A percentile compares a stretch with the other conserved stretches of the same genome.
Evolutionary conservation across 1,284 basidiomycete species (phyloP).

Genomic region (Amylostereum areolatum): DNA sequence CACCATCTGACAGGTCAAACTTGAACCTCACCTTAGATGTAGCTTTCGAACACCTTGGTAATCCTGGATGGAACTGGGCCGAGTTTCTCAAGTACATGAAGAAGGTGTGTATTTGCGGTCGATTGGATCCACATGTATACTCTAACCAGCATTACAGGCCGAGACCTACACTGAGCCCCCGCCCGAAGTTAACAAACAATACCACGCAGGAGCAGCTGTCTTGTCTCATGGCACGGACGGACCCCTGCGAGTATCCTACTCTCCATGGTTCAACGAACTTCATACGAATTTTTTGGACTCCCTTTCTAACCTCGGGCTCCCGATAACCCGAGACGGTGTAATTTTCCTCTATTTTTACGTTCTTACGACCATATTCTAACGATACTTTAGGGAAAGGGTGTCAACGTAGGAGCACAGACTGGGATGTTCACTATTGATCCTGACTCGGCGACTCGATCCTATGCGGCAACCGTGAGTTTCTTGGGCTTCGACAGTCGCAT

Average conservation of each 20-base stretch:
- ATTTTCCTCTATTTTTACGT: not conserved
- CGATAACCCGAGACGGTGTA: conserved; percentile 1
- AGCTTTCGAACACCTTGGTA: conserved; percentile 10
- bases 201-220: not conserved
- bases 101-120: not conserved
- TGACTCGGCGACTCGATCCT: conserved; percentile 1
- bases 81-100: conserved; percentile 5
- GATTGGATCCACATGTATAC: not conserved
- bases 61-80: conserved; percentile 12
- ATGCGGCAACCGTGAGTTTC: conserved; percentile 5
- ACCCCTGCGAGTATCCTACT: conserved; percentile 2
- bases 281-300: conserved; percentile 1
- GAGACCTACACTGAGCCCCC: conserved; percentile 1
- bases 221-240: conserved; percentile 3
- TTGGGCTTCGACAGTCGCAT: not conserved
- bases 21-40: not conserved
- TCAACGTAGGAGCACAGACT: not conserved
- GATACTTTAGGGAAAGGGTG: not conserved
- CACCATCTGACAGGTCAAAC: not conserved
- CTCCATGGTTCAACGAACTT: not conserved
- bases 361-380: not conserved
- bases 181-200: not conserved
- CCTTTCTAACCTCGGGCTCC: not conserved
- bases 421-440: conserved; percentile 3
- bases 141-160: not conserved